Base-by-base conservation (phyloP, 352 stramenopile species). In the Phytophthora cryptogea region DNA sequence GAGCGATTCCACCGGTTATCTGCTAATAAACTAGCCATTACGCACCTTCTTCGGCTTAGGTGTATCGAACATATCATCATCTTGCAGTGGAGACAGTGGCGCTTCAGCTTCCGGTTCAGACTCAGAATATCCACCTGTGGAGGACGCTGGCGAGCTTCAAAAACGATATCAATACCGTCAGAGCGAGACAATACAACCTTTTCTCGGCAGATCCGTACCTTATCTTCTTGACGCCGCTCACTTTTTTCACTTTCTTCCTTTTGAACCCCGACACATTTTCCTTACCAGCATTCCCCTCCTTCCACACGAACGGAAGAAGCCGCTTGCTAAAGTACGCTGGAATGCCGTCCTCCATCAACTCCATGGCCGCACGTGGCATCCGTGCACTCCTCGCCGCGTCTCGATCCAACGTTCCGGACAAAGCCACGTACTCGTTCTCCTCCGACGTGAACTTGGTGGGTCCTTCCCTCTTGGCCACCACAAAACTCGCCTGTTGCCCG, bases 341-440 rank as follows among this genome's bases (percentile, higher is more conserved):
- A n/a, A 92, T 68, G 1, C 83, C 83, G 1, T 82, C 72, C 5
- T 70, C 35, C 59, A 92, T 61, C 14, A 88, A 39, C 39, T 86
- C 75, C 51, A 85, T 68, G 35, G 79, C 70, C 4, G 54, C 46
- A 0, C 58, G 37, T 28, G 83, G 80, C 9, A 88, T 63, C 1
- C 72, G 70, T 13, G 41, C 61, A 23, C 61, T 47, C 20, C 51
- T 66, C 0, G 76, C 74, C 2, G 57, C 50, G 8, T 81, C 63
- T 31, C 73, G 72, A 30, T 86, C 68, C 4, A 88, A 44, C 14
- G 56, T 69, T 0, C 79, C 83, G 13, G 66, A 56, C 33, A 91
- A 54, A 20, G 49, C 32, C 31, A 91, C 68, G 23, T 67, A 74
- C n/a, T 75, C 66, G 27, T 63, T 57, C 0, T 78, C 64, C 2